Evolutionary conservation across 805 yeast genomes (phyloP).

Genomic region (Pichia cabralensis): DNA sequence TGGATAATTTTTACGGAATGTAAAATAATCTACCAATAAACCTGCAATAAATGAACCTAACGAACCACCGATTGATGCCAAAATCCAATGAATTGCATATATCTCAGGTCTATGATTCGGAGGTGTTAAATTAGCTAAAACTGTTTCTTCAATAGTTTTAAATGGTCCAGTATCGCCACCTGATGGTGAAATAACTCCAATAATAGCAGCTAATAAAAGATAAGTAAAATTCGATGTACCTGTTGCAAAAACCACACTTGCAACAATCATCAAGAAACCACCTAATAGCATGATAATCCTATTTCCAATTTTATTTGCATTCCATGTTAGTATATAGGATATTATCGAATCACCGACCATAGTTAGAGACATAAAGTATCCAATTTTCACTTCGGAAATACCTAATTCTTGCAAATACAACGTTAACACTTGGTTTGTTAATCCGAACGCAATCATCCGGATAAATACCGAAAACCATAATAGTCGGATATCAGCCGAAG

Average conservation of each 20-base stretch:
- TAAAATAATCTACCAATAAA: conserved; percentile 37
- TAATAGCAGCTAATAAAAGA: conserved; percentile 58
- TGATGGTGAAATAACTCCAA: conserved; percentile 82
- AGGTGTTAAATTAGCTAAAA: conserved; percentile 70
- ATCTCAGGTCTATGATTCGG: conserved; percentile 55
- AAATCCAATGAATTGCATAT: conserved; percentile 63
- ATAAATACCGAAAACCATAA: conserved; percentile 63
- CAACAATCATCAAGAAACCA: conserved; percentile 51
- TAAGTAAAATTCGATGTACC: conserved; percentile 40
- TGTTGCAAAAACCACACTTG: conserved; percentile 58
- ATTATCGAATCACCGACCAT: conserved; percentile 68
- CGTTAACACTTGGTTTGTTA: conserved; percentile 70
- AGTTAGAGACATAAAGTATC: conserved; percentile 74
- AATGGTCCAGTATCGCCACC: conserved; percentile 92
- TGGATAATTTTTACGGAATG: conserved; percentile 24
- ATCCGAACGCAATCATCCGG: conserved; percentile 65
- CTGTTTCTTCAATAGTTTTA: conserved; percentile 75
- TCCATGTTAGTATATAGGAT: conserved; percentile 65
- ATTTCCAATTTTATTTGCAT: conserved; percentile 65
- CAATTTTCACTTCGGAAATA: conserved; percentile 50
- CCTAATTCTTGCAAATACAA: conserved; percentile 49
- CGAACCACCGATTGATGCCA: conserved; percentile 66
- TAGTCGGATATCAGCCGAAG: conserved; percentile 42
- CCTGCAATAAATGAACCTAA: conserved; percentile 64
- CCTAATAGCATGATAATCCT: conserved; percentile 55